These are phyloP conservation scores for Beauveria caledonica DNA, from an alignment of 2,329 filamentous ascomycete genomes.

Conservation along the genomic window DNA sequence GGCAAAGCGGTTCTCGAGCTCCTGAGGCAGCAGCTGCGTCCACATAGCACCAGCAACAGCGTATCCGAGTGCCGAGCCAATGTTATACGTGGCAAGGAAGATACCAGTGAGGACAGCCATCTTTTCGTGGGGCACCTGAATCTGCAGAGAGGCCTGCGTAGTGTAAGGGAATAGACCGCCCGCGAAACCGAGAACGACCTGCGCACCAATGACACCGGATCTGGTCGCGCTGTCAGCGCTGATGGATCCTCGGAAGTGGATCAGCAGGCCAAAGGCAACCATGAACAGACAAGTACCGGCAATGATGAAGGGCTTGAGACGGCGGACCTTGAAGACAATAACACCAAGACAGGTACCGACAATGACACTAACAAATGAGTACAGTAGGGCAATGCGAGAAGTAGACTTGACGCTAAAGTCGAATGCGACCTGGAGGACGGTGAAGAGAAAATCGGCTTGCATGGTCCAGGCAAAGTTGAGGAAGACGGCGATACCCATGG, in stretches of 20 bases:
- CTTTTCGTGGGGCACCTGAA: slow-evolving; percentile 37
- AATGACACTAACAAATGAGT: slow-evolving; percentile 49
- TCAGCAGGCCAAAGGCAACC: slow-evolving; percentile 58
- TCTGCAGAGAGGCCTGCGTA: slow-evolving; percentile 37
- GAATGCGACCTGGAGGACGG: slow-evolving; percentile 53
- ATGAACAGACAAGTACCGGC: slow-evolving; percentile 51
- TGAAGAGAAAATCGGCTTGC: slow-evolving; percentile 57
- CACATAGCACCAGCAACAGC: slow-evolving; percentile 55
- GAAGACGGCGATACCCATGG: slow-evolving; percentile 48
- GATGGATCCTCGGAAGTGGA: slow-evolving; percentile 50
- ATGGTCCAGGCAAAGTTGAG: slow-evolving; percentile 54
- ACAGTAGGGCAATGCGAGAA: slow-evolving; percentile 52
- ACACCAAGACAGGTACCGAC: slow-evolving; percentile 48
- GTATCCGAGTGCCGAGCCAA: slow-evolving; percentile 53
- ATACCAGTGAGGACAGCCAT: slow-evolving; percentile 57
- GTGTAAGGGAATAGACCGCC: slow-evolving; percentile 54
- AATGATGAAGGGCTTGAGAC: slow-evolving; percentile 57
- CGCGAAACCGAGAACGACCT: slow-evolving; percentile 54
- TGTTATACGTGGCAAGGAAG: slow-evolving; percentile 55
- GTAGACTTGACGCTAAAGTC: slow-evolving; percentile 48
- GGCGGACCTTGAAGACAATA: slow-evolving; percentile 48
- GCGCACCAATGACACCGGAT: slow-evolving; percentile 52
- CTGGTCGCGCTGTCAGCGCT: slow-evolving; percentile 30
- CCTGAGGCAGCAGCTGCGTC: slow-evolving; percentile 45
- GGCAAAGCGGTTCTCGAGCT: slow-evolving; percentile 42